Evolutionary conservation across 2,329 filamentous ascomycete species (phyloP).

Genomic region (Trichoderma oligosporum): DNA sequence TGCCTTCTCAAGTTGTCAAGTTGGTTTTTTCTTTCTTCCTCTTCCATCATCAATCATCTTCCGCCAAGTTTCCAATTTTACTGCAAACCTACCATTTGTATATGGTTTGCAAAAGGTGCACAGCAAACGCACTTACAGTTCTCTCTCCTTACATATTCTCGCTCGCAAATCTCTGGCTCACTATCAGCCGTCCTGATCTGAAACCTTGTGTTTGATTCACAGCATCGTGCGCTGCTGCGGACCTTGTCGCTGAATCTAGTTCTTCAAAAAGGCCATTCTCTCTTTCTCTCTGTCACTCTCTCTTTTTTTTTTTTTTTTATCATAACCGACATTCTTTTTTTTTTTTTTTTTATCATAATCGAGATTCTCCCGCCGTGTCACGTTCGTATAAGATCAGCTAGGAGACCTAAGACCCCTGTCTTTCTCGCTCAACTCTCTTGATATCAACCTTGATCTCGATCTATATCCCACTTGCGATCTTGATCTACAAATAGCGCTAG

Average conservation of each 20-base stretch:
- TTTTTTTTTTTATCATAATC: no score
- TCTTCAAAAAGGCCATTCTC: neutral
- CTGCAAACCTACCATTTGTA: neutral
- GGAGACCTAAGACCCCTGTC: neutral
- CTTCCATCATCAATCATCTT: neutral
- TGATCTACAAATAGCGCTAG: neutral
- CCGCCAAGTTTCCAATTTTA: neutral
- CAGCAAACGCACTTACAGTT: neutral
- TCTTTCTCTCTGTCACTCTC: neutral
- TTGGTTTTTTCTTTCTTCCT: neutral
- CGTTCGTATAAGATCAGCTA: neutral
- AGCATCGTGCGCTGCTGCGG: slow-evolving; percentile 2
- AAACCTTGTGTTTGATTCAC: neutral
- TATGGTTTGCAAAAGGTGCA: neutral
- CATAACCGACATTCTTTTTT: no score
- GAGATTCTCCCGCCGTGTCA: neutral
- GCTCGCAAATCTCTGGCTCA: neutral
- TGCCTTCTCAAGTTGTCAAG: neutral
- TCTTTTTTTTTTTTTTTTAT: no score
- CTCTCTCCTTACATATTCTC: neutral
- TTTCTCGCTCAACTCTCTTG: neutral
- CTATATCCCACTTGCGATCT: neutral
- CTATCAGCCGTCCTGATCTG: neutral
- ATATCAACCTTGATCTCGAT: neutral
- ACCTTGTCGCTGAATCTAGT: neutral